Base-by-base conservation (phyloP, 148 eudicot genomes). In the Rhododendron griersonianum region DNA sequence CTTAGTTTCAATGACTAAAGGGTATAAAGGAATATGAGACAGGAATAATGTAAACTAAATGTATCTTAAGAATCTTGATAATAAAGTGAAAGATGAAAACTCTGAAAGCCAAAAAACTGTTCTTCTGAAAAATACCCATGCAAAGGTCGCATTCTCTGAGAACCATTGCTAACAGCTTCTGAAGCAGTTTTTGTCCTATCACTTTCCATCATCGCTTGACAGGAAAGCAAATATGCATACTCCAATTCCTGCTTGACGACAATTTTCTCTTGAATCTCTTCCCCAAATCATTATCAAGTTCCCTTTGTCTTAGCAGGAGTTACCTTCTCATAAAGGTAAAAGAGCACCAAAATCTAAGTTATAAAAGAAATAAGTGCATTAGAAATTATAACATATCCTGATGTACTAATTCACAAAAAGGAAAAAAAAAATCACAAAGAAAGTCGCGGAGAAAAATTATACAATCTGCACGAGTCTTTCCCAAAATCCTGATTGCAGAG, bases 251-350 rank as follows among this genome's bases (percentile, higher is more conserved):
- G 88, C 83, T 82, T 77, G 90, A 84, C 83, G 81, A 86, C 88
- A 88, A 89, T 86, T 87, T 83, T 91, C 91, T 90, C 82, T 88
- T 89, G 87, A 83, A 71, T 88, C 75, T 87, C 88, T 87, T 89
- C 89, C 91, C 94, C 95, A 92, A 88, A 91, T 91, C 98, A 95
- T 95, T 90, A 91, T 93, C 93, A 87, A 86, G 67, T 89, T 86
- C 86, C 88, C 91, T 85, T 83, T 41, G 88, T 80, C 83, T 86
- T 87, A 83, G 89, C 57, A 87, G 77, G 90, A 61, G 79, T 91
- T 57, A 77, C 85, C 89, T 79, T 80, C 59, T 82, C 63, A 73
- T 35, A 88, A 37, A 75, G 47, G 79, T 35, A 75, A 77, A 82
- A 85, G 25, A 55, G 82, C 71, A 35, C 80, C 81, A 87, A 45